A percentile compares a stretch with the other conserved stretches of the same genome.
phyloP scores from a whole-genome alignment of 2,329 filamentous ascomycete species.

The Cercospora janseana region DNA sequence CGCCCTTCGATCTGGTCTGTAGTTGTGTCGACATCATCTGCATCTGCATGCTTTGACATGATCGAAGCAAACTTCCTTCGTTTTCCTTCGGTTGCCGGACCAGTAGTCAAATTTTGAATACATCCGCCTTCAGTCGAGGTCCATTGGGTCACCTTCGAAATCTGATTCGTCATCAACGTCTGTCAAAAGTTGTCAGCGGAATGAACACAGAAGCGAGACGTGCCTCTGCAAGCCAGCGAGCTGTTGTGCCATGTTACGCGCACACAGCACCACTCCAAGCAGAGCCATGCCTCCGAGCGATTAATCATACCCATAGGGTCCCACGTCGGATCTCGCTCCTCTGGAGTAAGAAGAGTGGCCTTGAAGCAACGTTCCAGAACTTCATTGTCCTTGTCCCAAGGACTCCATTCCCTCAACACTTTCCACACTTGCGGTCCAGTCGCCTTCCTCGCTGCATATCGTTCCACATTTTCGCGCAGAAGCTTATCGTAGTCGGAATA shows the following conservation, averaged over 20 bases:
- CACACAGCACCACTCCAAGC: no score
- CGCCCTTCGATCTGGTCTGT: conserved; percentile 30
- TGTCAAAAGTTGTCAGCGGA: neutral
- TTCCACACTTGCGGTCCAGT: conserved; percentile 32
- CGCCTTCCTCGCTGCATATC: conserved; percentile 32
- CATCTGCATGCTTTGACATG: neutral
- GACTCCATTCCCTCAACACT: conserved; percentile 35
- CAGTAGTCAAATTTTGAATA: no score
- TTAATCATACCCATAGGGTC: conserved; percentile 38
- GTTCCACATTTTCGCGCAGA: conserved; percentile 38
- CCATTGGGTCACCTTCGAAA: conserved; percentile 32
- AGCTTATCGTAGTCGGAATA: conserved; percentile 62
- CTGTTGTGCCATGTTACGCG: no score
- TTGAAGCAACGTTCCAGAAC: conserved; percentile 32
- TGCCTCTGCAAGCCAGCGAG: no score
- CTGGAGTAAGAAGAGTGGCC: conserved; percentile 32
- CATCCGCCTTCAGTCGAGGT: conserved; percentile 29
- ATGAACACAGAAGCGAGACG: conserved; percentile 24
- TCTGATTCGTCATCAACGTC: conserved; percentile 31
- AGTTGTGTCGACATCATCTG: no score
- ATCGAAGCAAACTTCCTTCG: no score
- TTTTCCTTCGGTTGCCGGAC: no score
- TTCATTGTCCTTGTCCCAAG: conserved; percentile 36
- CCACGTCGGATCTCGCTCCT: conserved; percentile 28
- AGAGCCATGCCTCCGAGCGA: no score